Conservation (phyloP, 2,329 filamentous ascomycete species). For the Metarhizium robertsii region DNA sequence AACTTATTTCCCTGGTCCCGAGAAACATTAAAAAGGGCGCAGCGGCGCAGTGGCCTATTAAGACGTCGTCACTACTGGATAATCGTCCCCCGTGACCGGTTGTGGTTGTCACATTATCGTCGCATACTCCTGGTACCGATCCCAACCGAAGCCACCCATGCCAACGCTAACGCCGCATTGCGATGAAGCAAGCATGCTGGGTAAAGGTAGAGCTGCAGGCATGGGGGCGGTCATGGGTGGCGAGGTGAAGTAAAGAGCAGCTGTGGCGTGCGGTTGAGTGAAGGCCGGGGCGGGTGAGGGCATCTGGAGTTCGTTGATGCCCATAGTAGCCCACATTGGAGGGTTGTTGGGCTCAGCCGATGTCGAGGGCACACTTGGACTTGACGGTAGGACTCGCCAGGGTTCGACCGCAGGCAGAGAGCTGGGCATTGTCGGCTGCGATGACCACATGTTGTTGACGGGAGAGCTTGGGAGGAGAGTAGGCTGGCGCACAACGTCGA, state of each 20-base stretch:
- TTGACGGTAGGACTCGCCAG: conserved; percentile 88
- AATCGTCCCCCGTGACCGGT: conserved; percentile 34
- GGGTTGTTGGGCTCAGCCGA: conserved; percentile 60
- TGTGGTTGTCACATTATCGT: conserved; percentile 75
- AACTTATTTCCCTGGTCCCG: neutral
- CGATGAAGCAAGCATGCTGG: conserved; percentile 68
- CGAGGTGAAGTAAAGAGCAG: conserved; percentile 70
- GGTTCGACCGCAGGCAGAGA: conserved; percentile 66
- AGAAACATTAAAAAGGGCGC: neutral
- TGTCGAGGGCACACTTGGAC: conserved; percentile 64
- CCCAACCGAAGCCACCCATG: conserved; percentile 72
- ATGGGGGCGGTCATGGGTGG: conserved; percentile 67
- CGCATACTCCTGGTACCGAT: conserved; percentile 74
- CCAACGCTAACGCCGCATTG: conserved; percentile 75
- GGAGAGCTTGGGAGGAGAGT: conserved; percentile 79
- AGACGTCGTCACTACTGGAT: conserved; percentile 38
- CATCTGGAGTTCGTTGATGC: conserved; percentile 63
- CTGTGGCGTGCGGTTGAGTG: conserved; percentile 62
- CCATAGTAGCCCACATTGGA: conserved; percentile 72
- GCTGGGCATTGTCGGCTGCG: conserved; percentile 56
- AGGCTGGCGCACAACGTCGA: conserved; percentile 81
- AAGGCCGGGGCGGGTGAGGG: conserved; percentile 73
- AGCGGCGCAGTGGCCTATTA: conserved; percentile 17
- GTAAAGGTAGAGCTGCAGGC: conserved; percentile 61
- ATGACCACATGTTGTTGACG: conserved; percentile 71